Conservation (phyloP, 768 basidiomycete genomes). For the Rubroboletus satanas region DNA sequence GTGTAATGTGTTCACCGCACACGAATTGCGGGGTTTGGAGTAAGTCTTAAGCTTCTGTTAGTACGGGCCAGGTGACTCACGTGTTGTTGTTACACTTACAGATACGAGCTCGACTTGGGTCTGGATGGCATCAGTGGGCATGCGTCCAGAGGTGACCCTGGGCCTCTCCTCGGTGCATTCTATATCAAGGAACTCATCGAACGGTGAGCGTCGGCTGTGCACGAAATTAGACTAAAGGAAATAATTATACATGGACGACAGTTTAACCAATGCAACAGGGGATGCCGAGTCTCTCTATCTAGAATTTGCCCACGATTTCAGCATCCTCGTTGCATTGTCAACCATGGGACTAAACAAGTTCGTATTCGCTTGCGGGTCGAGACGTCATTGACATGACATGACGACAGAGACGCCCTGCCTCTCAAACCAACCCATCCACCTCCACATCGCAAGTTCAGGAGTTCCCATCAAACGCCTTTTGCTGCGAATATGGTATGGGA, state of each 20-base stretch:
- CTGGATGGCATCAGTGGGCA: constrained; percentile 35
- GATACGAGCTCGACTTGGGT: constrained; percentile 37
- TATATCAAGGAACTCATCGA: constrained; percentile 39
- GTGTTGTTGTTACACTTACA: background rate
- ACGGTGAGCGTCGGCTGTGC: constrained; percentile 20
- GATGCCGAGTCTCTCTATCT: constrained; percentile 33
- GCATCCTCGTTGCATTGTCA: constrained; percentile 36
- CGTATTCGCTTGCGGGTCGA: background rate
- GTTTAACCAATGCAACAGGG: constrained; percentile 33
- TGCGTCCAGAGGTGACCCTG: constrained; percentile 25
- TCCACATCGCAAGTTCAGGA: constrained; percentile 34
- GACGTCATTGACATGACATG: background rate
- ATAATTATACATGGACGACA: background rate
- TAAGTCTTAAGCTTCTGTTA: constrained; percentile 15
- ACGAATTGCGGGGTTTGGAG: constrained; percentile 37
- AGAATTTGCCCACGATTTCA: constrained; percentile 41
- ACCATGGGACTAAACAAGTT: constrained; percentile 37
- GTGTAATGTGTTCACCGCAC: constrained; percentile 36
- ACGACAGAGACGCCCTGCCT: constrained; percentile 29
- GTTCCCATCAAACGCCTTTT: constrained; percentile 38
- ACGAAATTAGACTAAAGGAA: background rate
- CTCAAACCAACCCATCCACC: constrained; percentile 28
- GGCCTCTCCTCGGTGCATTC: constrained; percentile 35
- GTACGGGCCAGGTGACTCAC: background rate
- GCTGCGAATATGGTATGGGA: constrained; percentile 43